A percentile compares a stretch with the other conserved stretches of the same genome.
Evolutionary conservation across 2,329 filamentous ascomycete genomes (phyloP).

Genomic region (Alternaria incomplexa): DNA sequence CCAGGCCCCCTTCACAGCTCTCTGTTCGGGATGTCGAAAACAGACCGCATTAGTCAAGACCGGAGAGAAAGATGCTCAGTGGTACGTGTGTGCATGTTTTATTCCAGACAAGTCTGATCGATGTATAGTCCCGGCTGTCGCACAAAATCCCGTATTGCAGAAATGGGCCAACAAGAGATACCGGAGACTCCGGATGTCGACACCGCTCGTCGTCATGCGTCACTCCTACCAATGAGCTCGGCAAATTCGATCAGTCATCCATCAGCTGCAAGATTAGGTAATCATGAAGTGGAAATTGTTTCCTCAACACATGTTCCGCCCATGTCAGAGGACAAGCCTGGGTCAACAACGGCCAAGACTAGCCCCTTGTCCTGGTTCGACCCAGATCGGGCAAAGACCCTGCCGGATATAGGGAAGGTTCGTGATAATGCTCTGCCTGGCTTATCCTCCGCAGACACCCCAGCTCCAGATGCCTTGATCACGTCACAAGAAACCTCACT

Average conservation of each 20-base stretch:
- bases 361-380: constrained; percentile 5
- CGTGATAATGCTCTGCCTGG: neutral
- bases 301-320: neutral
- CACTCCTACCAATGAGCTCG: neutral
- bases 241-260: neutral
- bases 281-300: neutral
- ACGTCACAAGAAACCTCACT: neutral
- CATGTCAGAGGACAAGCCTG: neutral
- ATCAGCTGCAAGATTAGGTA: neutral
- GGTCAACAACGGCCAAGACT: neutral
- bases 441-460: neutral
- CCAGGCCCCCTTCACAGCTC: neutral
- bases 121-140: constrained; percentile 13
- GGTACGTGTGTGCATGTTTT: constrained; percentile 8
- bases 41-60: constrained; percentile 1
- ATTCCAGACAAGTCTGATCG: neutral
- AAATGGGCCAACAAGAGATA: constrained; percentile 13
- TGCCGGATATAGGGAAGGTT: constrained; percentile 7
- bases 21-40: constrained; percentile 22
- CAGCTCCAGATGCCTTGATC: neutral
- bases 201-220: neutral
- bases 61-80: neutral
- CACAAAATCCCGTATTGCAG: neutral
- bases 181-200: constrained; percentile 20
- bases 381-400: neutral